A percentile compares a stretch with the other conserved stretches of the same genome.
These are phyloP conservation scores for Crepidotus sp. DNA, from an alignment of 1,284 basidiomycete genomes.

Conservation along the genomic window DNA sequence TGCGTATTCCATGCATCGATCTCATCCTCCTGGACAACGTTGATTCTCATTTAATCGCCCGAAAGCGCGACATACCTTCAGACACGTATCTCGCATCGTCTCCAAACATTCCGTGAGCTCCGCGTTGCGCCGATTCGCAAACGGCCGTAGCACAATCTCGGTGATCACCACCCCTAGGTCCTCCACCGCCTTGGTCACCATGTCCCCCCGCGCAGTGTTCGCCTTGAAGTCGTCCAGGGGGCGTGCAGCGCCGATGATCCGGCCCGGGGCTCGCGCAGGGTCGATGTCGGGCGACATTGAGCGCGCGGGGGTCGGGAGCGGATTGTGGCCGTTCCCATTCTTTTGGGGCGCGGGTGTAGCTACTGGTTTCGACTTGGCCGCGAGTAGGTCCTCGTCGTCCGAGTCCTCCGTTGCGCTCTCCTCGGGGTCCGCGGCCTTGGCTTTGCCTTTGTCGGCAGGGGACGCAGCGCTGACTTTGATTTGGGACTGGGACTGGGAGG, in stretches of 20 bases:
- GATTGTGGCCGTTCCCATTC: constrained; percentile 21
- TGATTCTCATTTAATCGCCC: neutral
- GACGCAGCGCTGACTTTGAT: constrained; percentile 6
- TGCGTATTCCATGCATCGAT: constrained; percentile 63
- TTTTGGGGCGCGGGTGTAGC: constrained; percentile 13
- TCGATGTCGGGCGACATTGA: constrained; percentile 43
- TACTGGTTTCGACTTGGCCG: constrained; percentile 15
- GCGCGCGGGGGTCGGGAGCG: constrained; percentile 42
- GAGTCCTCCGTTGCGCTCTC: constrained; percentile 40
- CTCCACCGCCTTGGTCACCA: constrained; percentile 75
- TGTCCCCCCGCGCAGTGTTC: constrained; percentile 62
- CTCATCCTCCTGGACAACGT: constrained; percentile 53
- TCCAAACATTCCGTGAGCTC: constrained; percentile 71
- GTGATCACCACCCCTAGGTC: constrained; percentile 65
- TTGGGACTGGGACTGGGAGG: constrained; percentile 18
- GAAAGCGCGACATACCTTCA: constrained; percentile 38
- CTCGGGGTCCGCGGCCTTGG: constrained; percentile 24
- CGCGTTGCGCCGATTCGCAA: constrained; percentile 51
- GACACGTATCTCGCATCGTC: constrained; percentile 53
- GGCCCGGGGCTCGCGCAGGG: constrained; percentile 46
- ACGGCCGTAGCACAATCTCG: constrained; percentile 63
- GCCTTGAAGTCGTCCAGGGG: constrained; percentile 71
- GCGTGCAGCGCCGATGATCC: constrained; percentile 64
- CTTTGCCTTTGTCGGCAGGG: constrained; percentile 20
- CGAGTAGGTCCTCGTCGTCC: constrained; percentile 26